These are phyloP conservation scores for Starmerella bacillaris DNA, from an alignment of 805 yeast genomes.

Conservation along the genomic window DNA sequence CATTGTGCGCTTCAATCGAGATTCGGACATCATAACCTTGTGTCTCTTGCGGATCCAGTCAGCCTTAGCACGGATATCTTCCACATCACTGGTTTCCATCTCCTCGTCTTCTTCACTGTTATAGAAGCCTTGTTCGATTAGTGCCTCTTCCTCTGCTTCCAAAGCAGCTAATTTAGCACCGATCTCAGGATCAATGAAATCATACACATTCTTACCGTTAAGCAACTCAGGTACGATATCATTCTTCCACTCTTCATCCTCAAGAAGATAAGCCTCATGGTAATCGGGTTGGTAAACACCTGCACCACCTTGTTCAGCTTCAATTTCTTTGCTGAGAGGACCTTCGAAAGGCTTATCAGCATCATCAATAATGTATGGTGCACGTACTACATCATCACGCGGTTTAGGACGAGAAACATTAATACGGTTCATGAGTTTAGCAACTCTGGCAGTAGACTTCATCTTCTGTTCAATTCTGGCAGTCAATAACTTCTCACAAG, in stretches of 20 bases:
- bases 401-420: slow-evolving; percentile 82
- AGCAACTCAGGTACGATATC: slow-evolving; percentile 93
- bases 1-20: slow-evolving; percentile 68
- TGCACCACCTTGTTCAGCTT: slow-evolving; percentile 93
- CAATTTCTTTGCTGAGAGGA: slow-evolving; percentile 77
- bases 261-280: slow-evolving; percentile 79
- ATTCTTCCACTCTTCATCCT: slow-evolving; percentile 94
- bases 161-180: slow-evolving; percentile 81
- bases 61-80: slow-evolving; percentile 69
- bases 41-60: slow-evolving; percentile 90
- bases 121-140: slow-evolving; percentile 88
- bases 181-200: slow-evolving; percentile 91
- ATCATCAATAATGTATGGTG: slow-evolving; percentile 67
- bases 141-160: slow-evolving; percentile 91
- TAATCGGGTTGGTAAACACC: slow-evolving; percentile 91
- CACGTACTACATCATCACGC: slow-evolving; percentile 65
- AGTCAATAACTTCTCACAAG: slow-evolving; percentile 89
- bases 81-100: slow-evolving; percentile 42
- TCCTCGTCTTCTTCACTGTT: slow-evolving; percentile 48
- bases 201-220: slow-evolving; percentile 93
- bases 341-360: slow-evolving; percentile 51
- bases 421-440: slow-evolving; percentile 79
- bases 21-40: slow-evolving; percentile 78
- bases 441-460: slow-evolving; percentile 79
- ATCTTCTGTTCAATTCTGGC: slow-evolving; percentile 92